A percentile compares a stretch with the other conserved stretches of the same genome.
Conservation (phyloP, 768 basidiomycete genomes). For the Pleurotus platypus region DNA sequence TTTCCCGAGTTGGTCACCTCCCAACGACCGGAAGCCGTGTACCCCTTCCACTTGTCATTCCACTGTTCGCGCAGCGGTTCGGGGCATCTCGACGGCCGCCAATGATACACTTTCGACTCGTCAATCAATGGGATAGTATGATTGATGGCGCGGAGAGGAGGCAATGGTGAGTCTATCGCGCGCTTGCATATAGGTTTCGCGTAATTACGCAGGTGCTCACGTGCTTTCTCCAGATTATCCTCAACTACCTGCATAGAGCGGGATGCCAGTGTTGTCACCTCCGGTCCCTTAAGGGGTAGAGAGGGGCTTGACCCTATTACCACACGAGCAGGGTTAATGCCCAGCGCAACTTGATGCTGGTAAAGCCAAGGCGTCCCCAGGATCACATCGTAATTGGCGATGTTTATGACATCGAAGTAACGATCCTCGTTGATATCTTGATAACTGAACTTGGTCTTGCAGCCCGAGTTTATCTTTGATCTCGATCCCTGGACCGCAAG, state of each 20-base stretch:
- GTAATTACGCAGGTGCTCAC: conserved; percentile 14
- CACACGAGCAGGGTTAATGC: conserved; percentile 20
- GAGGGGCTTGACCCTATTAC: conserved; percentile 10
- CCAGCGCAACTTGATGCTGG: conserved; percentile 25
- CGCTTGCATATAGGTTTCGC: conserved; percentile 16
- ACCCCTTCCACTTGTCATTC: conserved; percentile 18
- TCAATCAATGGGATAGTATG: conserved; percentile 23
- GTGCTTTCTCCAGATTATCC: conserved; percentile 6
- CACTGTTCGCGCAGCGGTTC: conserved; percentile 18
- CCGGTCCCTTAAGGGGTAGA: conserved; percentile 14
- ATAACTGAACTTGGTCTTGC: conserved; percentile 23
- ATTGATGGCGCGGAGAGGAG: conserved; percentile 22
- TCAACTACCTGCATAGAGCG: conserved; percentile 10
- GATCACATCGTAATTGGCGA: conserved; percentile 34
- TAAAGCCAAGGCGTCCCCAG: conserved; percentile 31
- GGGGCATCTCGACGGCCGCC: conserved; percentile 19
- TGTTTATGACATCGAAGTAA: conserved; percentile 33
- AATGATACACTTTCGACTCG: conserved; percentile 16
- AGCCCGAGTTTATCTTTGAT: conserved; percentile 27
- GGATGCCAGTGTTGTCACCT: conserved; percentile 10
- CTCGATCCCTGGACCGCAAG: conserved; percentile 36
- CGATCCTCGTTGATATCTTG: conserved; percentile 24
- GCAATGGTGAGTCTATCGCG: conserved; percentile 17
- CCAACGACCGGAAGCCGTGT: conserved; percentile 24
- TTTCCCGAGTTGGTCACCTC: conserved; percentile 4